These are phyloP conservation scores for Hemisphaericaspora lyxosophila DNA, from an alignment of 1,139 yeast genomes.

Conservation along the genomic window DNA sequence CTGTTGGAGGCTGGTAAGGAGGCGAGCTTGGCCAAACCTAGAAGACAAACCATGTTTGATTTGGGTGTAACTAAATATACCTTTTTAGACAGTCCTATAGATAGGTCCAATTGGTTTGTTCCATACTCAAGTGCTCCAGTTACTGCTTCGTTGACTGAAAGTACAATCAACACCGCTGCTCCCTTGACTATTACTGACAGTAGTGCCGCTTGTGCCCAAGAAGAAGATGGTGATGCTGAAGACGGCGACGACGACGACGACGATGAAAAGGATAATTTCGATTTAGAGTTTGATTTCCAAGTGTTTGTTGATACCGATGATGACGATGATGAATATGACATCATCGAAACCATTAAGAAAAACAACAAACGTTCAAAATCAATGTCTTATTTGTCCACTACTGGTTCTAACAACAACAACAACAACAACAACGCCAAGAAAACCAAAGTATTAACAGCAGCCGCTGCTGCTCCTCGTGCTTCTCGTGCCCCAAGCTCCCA, in stretches of 20 bases:
- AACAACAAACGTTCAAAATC: constrained; percentile 63
- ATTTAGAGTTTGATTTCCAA: constrained; percentile 44
- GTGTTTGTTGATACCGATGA: constrained; percentile 46
- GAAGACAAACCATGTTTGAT: constrained; percentile 52
- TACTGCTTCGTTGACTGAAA: constrained; percentile 55
- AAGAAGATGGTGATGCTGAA: constrained; percentile 12
- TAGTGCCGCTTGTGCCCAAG: too few relatives aligned
- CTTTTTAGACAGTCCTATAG: constrained; percentile 50
- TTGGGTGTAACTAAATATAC: constrained; percentile 45
- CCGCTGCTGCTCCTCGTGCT: constrained; percentile 81
- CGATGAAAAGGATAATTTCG: constrained; percentile 20
- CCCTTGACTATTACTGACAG: neutral
- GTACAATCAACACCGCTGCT: neutral
- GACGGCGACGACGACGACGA: constrained; percentile 7
- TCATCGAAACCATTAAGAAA: constrained; percentile 33
- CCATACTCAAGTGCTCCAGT: constrained; percentile 79
- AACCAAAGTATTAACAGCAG: constrained; percentile 63
- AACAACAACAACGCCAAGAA: too few relatives aligned
- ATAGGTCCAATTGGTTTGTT: constrained; percentile 56
- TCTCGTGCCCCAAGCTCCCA: constrained; percentile 58
- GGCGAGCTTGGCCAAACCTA: constrained; percentile 32
- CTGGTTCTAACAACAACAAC: too few relatives aligned
- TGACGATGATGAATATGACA: constrained; percentile 28
- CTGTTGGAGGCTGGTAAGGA: constrained; percentile 28
- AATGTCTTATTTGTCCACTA: constrained; percentile 51